These are phyloP conservation scores for Ceratocystis albifundus DNA, from an alignment of 2,329 filamentous ascomycete species.

Conservation along the genomic window DNA sequence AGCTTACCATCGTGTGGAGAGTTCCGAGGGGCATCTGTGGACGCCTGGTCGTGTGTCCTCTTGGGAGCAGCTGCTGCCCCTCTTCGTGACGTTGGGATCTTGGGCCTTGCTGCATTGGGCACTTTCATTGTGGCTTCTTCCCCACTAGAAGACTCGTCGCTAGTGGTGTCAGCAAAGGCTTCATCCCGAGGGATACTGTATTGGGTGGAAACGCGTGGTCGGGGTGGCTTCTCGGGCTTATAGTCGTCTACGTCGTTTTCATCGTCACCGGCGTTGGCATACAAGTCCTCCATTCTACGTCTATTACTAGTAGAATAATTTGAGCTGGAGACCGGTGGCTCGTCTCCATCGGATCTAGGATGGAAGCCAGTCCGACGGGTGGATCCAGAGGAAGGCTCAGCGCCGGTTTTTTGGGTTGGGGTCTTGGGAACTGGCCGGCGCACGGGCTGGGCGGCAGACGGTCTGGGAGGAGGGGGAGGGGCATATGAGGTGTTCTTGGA, in stretches of 20 bases:
- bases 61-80: conserved; percentile 8
- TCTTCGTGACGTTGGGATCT: conserved; percentile 15
- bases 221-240: conserved; percentile 15
- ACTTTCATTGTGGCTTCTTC: not conserved
- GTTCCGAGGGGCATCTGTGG: conserved; percentile 3
- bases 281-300: conserved; percentile 14
- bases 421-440: conserved; percentile 38
- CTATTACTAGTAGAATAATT: conserved; percentile 38
- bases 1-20: conserved; percentile 12
- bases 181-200: conserved; percentile 14
- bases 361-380: conserved; percentile 36
- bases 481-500: conserved; percentile 26
- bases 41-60: not conserved
- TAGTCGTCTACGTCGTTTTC: conserved; percentile 12
- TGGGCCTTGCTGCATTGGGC: not conserved
- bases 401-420: conserved; percentile 42
- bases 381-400: conserved; percentile 44
- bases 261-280: conserved; percentile 7
- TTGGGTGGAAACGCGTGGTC: conserved; percentile 1
- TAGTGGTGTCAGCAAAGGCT: conserved; percentile 20
- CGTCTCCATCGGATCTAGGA: conserved; percentile 43
- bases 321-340: conserved; percentile 40
- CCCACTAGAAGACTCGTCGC: conserved; percentile 18
- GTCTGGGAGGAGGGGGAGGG: conserved; percentile 28
- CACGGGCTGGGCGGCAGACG: conserved; percentile 28